Percentiles rank a stretch among this genome's conserved stretches.
phyloP scores from a whole-genome alignment of 192 early-diverging fungal genomes.

The Tieghemiomyces parasiticus region DNA sequence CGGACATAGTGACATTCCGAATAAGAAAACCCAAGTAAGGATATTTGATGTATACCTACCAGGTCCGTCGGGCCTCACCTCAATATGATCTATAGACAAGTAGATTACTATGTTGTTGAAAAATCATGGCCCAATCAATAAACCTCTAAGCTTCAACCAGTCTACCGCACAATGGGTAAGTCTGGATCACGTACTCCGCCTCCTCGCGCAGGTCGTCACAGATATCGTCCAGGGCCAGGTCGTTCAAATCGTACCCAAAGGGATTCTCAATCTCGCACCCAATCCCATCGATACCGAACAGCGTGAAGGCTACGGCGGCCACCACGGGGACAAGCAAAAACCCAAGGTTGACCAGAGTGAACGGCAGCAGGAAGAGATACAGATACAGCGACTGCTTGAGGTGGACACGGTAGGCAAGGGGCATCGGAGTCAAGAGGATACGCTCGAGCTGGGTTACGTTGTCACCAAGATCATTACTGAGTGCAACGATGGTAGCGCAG shows the following conservation, averaged over 20 bases:
- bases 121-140: too few relatives aligned
- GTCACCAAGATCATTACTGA: slow-evolving; percentile 37
- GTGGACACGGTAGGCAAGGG: slow-evolving; percentile 58
- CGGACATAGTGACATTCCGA: too few relatives aligned
- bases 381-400: slow-evolving; percentile 61
- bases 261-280: slow-evolving; percentile 32
- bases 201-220: slow-evolving; percentile 36
- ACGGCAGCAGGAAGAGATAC: slow-evolving; percentile 30
- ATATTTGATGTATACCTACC: too few relatives aligned
- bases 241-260: slow-evolving; percentile 39
- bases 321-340: slow-evolving; percentile 22
- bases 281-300: slow-evolving; percentile 36
- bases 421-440: slow-evolving; percentile 60
- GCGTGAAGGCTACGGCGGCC: slow-evolving; percentile 24
- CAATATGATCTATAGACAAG: too few relatives aligned
- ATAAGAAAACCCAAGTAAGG: too few relatives aligned
- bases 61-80: too few relatives aligned
- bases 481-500: slow-evolving; percentile 25
- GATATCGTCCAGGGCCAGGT: slow-evolving; percentile 34
- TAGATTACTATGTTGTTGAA: too few relatives aligned
- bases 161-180: background rate
- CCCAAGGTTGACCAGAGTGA: slow-evolving; percentile 6
- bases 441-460: slow-evolving; percentile 47
- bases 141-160: too few relatives aligned
- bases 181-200: slow-evolving; percentile 31